Evolutionary conservation across 352 stramenopile species (phyloP).

Genomic region (Chrysophaeum taylorii): DNA sequence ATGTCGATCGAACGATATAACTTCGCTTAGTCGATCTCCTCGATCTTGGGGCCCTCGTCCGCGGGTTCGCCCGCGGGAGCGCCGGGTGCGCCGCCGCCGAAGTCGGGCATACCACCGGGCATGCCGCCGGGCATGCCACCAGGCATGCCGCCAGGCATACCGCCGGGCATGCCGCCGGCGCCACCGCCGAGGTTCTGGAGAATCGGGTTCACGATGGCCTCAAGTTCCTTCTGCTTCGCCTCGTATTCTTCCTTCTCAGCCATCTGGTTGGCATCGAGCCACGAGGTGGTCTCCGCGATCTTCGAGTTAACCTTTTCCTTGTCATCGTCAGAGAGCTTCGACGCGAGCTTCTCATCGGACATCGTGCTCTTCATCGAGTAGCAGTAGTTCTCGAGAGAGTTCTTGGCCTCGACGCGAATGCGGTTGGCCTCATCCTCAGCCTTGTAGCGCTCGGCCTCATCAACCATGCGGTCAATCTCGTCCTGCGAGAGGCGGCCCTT

Average conservation of each 20-base stretch:
- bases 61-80: conserved; percentile 17
- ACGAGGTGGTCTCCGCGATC: conserved; percentile 55
- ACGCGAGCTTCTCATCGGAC: conserved; percentile 59
- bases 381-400: conserved; percentile 71
- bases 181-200: conserved; percentile 49
- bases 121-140: conserved; percentile 41
- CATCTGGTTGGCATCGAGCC: conserved; percentile 25
- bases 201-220: conserved; percentile 60
- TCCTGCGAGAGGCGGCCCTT: conserved; percentile 77
- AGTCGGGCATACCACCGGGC: conserved; percentile 34
- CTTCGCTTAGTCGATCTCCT: conserved; percentile 69
- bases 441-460: conserved; percentile 70
- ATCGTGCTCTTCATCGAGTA: conserved; percentile 67
- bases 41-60: conserved; percentile 58
- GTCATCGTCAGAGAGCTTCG: conserved; percentile 54
- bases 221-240: conserved; percentile 79
- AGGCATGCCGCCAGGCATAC: conserved; percentile 48
- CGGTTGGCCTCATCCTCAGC: conserved; percentile 69
- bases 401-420: conserved; percentile 61
- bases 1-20: too few relatives aligned
- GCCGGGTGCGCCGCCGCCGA: conserved; percentile 27
- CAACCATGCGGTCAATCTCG: conserved; percentile 80
- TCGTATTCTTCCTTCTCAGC: conserved; percentile 70
- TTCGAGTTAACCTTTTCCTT: conserved; percentile 47
- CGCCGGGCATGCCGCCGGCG: conserved; percentile 48